A percentile compares a stretch with the other conserved stretches of the same genome.
Conservation (phyloP, 768 basidiomycete species). For the Mycena haematopus region DNA sequence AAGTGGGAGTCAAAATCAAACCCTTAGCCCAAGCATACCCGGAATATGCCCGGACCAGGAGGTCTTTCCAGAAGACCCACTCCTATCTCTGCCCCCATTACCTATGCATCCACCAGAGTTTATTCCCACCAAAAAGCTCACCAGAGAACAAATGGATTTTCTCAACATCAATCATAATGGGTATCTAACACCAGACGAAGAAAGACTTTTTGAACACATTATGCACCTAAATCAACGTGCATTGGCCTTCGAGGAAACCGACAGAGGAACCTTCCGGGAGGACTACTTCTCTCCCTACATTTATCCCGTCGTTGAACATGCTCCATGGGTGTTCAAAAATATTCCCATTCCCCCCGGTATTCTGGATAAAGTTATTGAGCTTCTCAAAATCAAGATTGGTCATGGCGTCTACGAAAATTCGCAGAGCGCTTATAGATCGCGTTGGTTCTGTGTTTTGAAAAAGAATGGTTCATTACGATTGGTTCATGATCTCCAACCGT, state of each 20-base stretch:
- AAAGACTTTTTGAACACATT: neutral
- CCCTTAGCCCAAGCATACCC: neutral
- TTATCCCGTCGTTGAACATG: neutral
- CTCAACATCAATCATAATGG: neutral
- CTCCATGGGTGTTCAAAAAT: neutral
- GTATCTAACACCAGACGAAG: neutral
- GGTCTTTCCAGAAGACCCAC: neutral
- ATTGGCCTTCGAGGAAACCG: neutral
- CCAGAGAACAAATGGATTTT: neutral
- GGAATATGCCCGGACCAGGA: neutral
- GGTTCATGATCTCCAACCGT: slow-evolving; percentile 35
- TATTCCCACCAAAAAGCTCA: neutral
- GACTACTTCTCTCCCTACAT: neutral
- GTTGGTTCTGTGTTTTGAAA: neutral
- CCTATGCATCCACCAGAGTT: neutral
- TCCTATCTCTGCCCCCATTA: neutral
- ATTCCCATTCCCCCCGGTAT: neutral
- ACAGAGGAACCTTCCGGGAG: neutral
- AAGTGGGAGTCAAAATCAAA: neutral
- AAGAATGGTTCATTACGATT: neutral
- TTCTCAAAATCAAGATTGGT: neutral
- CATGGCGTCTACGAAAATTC: neutral
- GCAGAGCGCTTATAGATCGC: neutral
- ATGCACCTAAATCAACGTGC: neutral
- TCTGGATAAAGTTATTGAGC: neutral